A percentile compares a stretch with the other conserved stretches of the same genome.
These are phyloP conservation scores for Nematocida minor DNA, from an alignment of 371 early-diverging fungal species.

Conservation along the genomic window DNA sequence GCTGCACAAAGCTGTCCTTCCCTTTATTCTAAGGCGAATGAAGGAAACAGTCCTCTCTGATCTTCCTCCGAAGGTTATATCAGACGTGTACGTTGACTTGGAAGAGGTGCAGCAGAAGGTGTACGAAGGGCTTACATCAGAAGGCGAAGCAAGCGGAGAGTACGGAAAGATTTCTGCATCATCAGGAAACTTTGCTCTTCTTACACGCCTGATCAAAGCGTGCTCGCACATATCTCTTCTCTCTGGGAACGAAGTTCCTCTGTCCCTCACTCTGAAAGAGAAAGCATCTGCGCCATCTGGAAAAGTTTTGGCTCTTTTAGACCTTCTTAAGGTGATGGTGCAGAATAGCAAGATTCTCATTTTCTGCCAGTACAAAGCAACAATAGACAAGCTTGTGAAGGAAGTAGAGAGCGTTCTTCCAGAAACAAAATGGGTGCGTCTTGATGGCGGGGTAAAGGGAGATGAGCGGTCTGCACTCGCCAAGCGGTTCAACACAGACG, in stretches of 20 bases:
- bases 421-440: conserved; percentile 70
- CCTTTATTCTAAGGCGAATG: conserved; percentile 87
- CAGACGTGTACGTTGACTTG: conserved; percentile 89
- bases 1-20: conserved; percentile 86
- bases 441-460: conserved; percentile 85
- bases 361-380: conserved; percentile 87
- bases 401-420: conserved; percentile 58
- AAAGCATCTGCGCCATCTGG: conserved; percentile 10
- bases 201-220: conserved; percentile 21
- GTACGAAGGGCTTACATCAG: conserved; percentile 75
- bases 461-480: conserved; percentile 78
- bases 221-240: conserved; percentile 37
- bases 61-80: conserved; percentile 95
- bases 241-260: not conserved
- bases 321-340: conserved; percentile 78
- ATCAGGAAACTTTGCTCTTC: conserved; percentile 30
- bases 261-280: not conserved
- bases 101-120: conserved; percentile 73
- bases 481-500: conserved; percentile 83
- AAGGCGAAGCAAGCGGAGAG: conserved; percentile 5
- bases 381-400: conserved; percentile 87
- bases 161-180: conserved; percentile 26
- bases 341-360: conserved; percentile 79
- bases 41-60: conserved; percentile 95
- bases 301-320: conserved; percentile 72